Percentiles rank a stretch among this genome's conserved stretches.
Conservation (phyloP, 192 early-diverging fungal species). For the Chytriomyces sp. region DNA sequence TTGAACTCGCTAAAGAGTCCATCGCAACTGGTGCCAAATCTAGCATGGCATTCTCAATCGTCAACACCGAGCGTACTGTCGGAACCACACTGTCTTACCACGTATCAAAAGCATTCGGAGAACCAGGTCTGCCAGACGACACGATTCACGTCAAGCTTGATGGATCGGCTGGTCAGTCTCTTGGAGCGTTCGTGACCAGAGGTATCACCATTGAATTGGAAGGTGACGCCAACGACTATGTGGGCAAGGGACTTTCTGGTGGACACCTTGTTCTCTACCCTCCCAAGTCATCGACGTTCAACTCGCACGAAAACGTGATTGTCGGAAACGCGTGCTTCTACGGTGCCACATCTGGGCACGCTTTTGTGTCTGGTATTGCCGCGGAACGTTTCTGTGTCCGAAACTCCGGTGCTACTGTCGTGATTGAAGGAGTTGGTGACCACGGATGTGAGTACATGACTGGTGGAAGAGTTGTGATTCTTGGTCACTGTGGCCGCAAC, state of each 20-base stretch:
- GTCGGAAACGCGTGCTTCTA: constrained; percentile 98
- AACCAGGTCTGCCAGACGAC: constrained; percentile 81
- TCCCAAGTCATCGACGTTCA: constrained; percentile 78
- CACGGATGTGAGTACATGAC: constrained; percentile 99
- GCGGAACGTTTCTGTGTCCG: constrained; percentile 98
- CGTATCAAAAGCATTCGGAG: constrained; percentile 77
- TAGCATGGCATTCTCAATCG: constrained; percentile 66
- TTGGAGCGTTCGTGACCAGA: constrained; percentile 91
- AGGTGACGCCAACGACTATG: constrained; percentile 99
- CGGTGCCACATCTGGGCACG: constrained; percentile 90
- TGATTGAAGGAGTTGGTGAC: constrained; percentile 96
- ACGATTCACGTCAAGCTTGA: constrained; percentile 85
- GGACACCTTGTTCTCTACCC: constrained; percentile 89
- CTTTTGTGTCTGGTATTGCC: constrained; percentile 91
- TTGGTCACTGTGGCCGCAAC: constrained; percentile 91
- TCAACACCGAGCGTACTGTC: constrained; percentile 95
- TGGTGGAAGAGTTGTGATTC: constrained; percentile 88
- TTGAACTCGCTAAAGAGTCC: constrained; percentile 79
- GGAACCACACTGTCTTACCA: constrained; percentile 93
- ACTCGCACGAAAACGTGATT: constrained; percentile 87
- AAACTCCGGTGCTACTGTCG: constrained; percentile 96
- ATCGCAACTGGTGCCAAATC: constrained; percentile 64
- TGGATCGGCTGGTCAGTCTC: constrained; percentile 95
- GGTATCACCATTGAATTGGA: constrained; percentile 92
- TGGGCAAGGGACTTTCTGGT: constrained; percentile 97